Base-by-base conservation (phyloP, 2,329 filamentous ascomycete species). In the Aspergillus texensis region DNA sequence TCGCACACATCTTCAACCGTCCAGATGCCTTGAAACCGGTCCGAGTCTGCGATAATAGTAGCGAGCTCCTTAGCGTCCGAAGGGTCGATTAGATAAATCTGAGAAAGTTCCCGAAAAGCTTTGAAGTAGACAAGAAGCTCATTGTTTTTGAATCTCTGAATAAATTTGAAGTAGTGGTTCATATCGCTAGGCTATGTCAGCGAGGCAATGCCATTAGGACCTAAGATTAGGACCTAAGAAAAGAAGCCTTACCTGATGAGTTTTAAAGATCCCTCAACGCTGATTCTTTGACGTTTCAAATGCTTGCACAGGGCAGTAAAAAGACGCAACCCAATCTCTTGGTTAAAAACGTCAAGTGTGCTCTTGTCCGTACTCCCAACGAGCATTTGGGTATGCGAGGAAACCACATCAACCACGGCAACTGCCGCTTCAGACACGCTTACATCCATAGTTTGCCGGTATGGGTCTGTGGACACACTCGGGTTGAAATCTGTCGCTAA, bases 301-400 rank as follows among this genome's bases (percentile, higher is more conserved):
- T 99, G 95, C 80, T 99, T 99, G 85, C 94, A 97, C 57, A 99
- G 84, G 21, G 92, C 91, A 24, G 91, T 89, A 80, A 98, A 99
- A 58, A 99, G 86, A 30, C 95, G 91, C 67, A 97, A 86, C 0
- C 95, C 95, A 30, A 99, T 94, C 81, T 99, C 95, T 79, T 95
- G 93, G 77, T 97, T 97, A 84, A 99, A 99, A 16, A 99, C 95
- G 74, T 99, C 95, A 30, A 99, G 89, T 85, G 97, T 96, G 66
- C 92, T 94, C 83, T 99, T 99, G 76, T 99, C 95, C 1, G 94
- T 98, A 75, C 92, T 96, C 65, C 95, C 95, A 4, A 92, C 88
- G 14, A 99, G 85, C 93, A 99, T 97, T 74, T 86, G 88, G 1
- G 94, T 98, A 77, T 99, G 95, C 19, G 90, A 90, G 26, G 89